phyloP scores from a whole-genome alignment of 768 basidiomycete genomes.

The Sporobolomyces roseus region DNA sequence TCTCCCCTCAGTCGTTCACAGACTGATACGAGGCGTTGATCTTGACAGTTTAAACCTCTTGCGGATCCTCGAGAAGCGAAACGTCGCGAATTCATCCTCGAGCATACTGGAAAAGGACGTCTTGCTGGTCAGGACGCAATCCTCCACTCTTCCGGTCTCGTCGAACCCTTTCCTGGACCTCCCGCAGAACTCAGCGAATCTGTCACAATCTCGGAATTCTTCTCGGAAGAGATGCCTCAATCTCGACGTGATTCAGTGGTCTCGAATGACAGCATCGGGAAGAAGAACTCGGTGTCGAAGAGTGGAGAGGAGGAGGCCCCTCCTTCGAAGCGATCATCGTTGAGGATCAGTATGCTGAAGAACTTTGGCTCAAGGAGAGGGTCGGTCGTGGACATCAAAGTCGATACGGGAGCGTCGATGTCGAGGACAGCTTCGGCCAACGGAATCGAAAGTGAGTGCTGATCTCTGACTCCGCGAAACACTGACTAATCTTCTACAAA shows the following conservation, averaged over 20 bases:
- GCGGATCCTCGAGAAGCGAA: constrained; percentile 33
- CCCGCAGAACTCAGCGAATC: not conserved
- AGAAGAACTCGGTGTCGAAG: no score
- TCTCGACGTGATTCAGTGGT: not conserved
- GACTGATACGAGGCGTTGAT: not conserved
- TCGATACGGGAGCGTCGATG: not conserved
- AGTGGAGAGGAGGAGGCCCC: no score
- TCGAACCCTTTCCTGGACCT: constrained; percentile 12
- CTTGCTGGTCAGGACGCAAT: constrained; percentile 41
- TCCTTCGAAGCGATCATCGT: constrained; percentile 25
- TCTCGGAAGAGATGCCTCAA: constrained; percentile 14
- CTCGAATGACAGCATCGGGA: not conserved
- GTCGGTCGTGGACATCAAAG: constrained; percentile 1
- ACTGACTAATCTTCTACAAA: no score
- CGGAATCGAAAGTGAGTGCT: constrained; percentile 10
- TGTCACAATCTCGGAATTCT: constrained; percentile 38
- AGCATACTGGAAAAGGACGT: constrained; percentile 41
- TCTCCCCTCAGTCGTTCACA: not conserved
- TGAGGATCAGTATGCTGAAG: constrained; percentile 25
- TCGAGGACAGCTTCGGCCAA: not conserved
- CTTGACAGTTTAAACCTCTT: constrained; percentile 6
- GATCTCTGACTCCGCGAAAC: not conserved
- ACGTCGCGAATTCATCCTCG: constrained; percentile 40
- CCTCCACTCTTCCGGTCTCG: constrained; percentile 9
- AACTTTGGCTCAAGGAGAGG: constrained; percentile 17